Base-by-base conservation (phyloP, 495 filamentous ascomycete genomes). In the Arthonia radiata region DNA sequence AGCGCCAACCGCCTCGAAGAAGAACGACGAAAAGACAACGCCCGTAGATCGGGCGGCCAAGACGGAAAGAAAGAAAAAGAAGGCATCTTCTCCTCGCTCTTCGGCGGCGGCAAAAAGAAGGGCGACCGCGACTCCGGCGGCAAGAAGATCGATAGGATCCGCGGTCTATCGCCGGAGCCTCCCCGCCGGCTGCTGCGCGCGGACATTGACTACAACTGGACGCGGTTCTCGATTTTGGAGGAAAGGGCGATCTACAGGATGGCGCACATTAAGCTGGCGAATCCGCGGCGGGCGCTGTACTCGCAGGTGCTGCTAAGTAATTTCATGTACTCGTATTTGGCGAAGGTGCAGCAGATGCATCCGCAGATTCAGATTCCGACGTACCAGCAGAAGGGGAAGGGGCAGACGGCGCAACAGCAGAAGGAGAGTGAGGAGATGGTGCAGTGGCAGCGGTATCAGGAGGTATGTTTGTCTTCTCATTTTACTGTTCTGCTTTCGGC, bases 311-410 rank as follows among this genome's bases (percentile, higher is more conserved):
- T 99, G 28, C 68, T 99, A 37, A 93, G 82, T 49, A 99, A 99
- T 40, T 99, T 99, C 48, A 99, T 99, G 86, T 99, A 99, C 56
- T 83, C 77, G 17, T 99, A 99, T 46, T 63, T 99, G 35, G 89
- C 83, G 28, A 94, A 94, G 50, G 86, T 99, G 18, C 86, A 97
- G 50, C 77, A 86, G 35, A 91, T 93, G 72, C 86, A 94, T 43
- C 86, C 89, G 16, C 75, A 82, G 35, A 69, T 91, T 37, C 67
- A 80, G 38, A 64, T 81, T 25, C 71, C 73, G 9, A 50, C 56
- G 2, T 58, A 67, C 24, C 57, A 66, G 30, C 61, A 66, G 21
- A 61, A 63, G 24, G 57, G 69, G 36, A 63, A 62, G 32, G 64
- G 67, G 48, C 53, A 64, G 28, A 54, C 56, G 17, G 56, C 67